Conservation (phyloP, 2,329 filamentous ascomycete genomes). For the Akanthomyces uredinophilus region DNA sequence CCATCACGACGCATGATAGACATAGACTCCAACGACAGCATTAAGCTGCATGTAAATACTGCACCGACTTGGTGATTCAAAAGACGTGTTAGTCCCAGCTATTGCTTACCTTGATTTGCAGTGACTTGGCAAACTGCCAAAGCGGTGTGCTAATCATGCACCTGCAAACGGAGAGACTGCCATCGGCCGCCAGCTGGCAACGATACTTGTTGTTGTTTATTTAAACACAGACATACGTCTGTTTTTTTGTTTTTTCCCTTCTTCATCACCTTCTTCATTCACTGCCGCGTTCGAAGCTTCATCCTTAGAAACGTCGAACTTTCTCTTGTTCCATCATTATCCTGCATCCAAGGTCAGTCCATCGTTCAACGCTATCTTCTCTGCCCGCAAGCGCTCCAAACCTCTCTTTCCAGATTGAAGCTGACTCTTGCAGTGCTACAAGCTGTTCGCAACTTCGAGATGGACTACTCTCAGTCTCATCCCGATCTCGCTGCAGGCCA, state of each 20-base stretch:
- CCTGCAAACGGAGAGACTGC: conserved; percentile 4
- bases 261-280: background rate
- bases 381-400: background rate
- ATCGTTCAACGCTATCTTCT: background rate
- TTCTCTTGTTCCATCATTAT: background rate
- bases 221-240: conserved; percentile 9
- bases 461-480: background rate
- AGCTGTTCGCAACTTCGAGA: background rate
- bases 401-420: background rate
- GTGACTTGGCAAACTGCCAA: no score
- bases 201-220: background rate
- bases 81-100: no score
- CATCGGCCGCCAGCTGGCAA: conserved; percentile 8
- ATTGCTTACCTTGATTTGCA: no score
- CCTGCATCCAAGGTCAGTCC: background rate
- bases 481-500: background rate
- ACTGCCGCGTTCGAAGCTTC: background rate
- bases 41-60: background rate
- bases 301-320: background rate
- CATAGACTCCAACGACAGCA: background rate
- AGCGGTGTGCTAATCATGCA: background rate
- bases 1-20: background rate
- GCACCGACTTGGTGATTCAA: background rate
- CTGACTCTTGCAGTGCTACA: background rate
- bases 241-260: background rate